Evolutionary conservation across 2,329 filamentous ascomycete genomes (phyloP).

Genomic region (Lojkania enalia): DNA sequence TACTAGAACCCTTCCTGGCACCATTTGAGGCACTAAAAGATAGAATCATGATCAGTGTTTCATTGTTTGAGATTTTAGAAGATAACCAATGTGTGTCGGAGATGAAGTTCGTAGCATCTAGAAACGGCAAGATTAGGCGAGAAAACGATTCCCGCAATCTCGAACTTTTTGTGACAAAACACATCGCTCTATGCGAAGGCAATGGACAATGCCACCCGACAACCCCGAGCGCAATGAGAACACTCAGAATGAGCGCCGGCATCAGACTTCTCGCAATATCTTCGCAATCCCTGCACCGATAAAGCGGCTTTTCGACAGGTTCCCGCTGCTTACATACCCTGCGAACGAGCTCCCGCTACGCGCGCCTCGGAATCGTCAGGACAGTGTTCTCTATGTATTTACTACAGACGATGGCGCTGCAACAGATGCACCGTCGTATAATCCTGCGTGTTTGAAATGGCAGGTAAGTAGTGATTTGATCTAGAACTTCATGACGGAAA

Average conservation of each 20-base stretch:
- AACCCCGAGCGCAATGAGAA: slow-evolving; percentile 12
- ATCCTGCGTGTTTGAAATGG: slow-evolving; percentile 93
- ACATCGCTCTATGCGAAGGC: slow-evolving; percentile 9
- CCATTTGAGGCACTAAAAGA: too few species aligned
- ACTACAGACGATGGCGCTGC: slow-evolving; percentile 64
- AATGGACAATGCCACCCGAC: slow-evolving; percentile 28
- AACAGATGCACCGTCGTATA: slow-evolving; percentile 73
- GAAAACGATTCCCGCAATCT: not conserved
- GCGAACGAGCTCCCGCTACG: slow-evolving; percentile 74
- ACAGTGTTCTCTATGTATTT: slow-evolving; percentile 76
- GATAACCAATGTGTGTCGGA: too few species aligned
- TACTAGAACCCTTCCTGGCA: too few species aligned
- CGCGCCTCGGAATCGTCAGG: slow-evolving; percentile 51
- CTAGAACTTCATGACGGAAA: not conserved
- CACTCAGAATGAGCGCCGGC: slow-evolving; percentile 7
- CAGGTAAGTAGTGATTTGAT: slow-evolving; percentile 64
- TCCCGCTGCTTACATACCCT: slow-evolving; percentile 77
- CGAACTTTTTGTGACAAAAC: not conserved
- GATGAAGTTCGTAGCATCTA: too few species aligned
- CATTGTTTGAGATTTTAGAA: too few species aligned
- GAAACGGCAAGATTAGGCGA: slow-evolving; percentile 2
- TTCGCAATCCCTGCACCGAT: slow-evolving; percentile 70
- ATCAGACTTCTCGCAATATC: slow-evolving; percentile 27
- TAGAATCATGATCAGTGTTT: too few species aligned
- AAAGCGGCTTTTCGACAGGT: slow-evolving; percentile 79